These are phyloP conservation scores for Didymella segeticola DNA, from an alignment of 2,329 filamentous ascomycete species.

Conservation along the genomic window DNA sequence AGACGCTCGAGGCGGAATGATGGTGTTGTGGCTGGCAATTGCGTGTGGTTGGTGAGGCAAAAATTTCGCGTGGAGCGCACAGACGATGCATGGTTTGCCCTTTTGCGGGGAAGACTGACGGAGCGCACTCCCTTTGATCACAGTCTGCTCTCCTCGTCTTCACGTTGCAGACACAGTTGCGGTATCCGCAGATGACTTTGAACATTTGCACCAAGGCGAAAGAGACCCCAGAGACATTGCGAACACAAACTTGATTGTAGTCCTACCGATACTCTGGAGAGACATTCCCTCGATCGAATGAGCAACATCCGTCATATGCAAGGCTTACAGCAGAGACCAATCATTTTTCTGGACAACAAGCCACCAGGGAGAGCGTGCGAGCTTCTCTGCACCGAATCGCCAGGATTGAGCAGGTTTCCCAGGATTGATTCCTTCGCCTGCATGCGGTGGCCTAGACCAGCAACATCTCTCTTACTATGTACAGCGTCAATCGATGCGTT, in stretches of 20 bases:
- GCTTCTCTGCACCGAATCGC: background rate
- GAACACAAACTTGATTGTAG: too few species aligned
- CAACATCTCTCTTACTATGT: background rate
- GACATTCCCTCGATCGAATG: background rate
- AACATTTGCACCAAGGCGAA: too few species aligned
- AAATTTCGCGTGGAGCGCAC: background rate
- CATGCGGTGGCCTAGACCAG: background rate
- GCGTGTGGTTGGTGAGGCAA: background rate
- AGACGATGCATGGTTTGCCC: constrained; percentile 1
- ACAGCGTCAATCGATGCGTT: background rate
- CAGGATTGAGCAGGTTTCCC: background rate
- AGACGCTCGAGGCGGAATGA: background rate
- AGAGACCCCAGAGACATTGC: too few species aligned
- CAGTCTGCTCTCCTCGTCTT: background rate
- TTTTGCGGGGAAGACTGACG: constrained; percentile 5
- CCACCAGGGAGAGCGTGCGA: background rate
- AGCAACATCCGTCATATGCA: background rate
- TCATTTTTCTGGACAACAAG: background rate
- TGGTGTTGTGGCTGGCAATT: background rate
- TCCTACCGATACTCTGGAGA: background rate
- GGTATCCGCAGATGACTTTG: too few species aligned
- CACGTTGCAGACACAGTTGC: too few species aligned
- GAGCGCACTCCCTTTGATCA: background rate
- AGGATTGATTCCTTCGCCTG: constrained; percentile 2
- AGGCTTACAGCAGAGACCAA: background rate